Evolutionary conservation across 768 basidiomycete species (phyloP).

Genomic region (Russula vinacea): DNA sequence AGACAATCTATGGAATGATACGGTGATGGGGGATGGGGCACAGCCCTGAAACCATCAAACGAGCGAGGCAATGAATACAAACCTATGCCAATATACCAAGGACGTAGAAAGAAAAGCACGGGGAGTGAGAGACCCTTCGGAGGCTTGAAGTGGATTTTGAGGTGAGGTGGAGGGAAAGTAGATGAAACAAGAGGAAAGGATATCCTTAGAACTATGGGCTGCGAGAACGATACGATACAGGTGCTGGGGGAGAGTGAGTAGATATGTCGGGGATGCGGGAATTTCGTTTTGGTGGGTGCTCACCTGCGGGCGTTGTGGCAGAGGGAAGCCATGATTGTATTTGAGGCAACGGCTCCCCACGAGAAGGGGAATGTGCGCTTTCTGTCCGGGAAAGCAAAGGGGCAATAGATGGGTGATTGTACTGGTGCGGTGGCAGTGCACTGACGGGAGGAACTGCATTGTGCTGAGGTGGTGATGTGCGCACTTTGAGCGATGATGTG

Average conservation of each 20-base stretch:
- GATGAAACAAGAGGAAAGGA: background rate
- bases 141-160: slow-evolving; percentile 1
- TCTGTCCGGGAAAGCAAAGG: slow-evolving; percentile 44
- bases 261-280: background rate
- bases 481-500: slow-evolving; percentile 46
- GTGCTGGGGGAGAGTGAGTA: slow-evolving; percentile 15
- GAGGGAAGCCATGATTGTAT: slow-evolving; percentile 27
- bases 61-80: slow-evolving; percentile 2
- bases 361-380: slow-evolving; percentile 11
- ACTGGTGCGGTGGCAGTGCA: slow-evolving; percentile 48
- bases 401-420: slow-evolving; percentile 52
- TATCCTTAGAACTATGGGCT: slow-evolving; percentile 11
- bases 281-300: background rate
- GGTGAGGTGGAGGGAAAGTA: background rate
- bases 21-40: background rate
- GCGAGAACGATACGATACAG: slow-evolving; percentile 24
- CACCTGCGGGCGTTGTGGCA: slow-evolving; percentile 19
- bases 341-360: slow-evolving; percentile 23
- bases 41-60: slow-evolving; percentile 4
- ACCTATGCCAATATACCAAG: slow-evolving; percentile 5
- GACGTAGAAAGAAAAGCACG: background rate
- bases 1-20: slow-evolving; percentile 13
- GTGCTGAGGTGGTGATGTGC: slow-evolving; percentile 34
- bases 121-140: background rate
- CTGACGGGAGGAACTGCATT: slow-evolving; percentile 46